A percentile compares a stretch with the other conserved stretches of the same genome.
These are phyloP conservation scores for Celoporthe dispersa DNA, from an alignment of 2,329 filamentous ascomycete genomes.

Conservation along the genomic window DNA sequence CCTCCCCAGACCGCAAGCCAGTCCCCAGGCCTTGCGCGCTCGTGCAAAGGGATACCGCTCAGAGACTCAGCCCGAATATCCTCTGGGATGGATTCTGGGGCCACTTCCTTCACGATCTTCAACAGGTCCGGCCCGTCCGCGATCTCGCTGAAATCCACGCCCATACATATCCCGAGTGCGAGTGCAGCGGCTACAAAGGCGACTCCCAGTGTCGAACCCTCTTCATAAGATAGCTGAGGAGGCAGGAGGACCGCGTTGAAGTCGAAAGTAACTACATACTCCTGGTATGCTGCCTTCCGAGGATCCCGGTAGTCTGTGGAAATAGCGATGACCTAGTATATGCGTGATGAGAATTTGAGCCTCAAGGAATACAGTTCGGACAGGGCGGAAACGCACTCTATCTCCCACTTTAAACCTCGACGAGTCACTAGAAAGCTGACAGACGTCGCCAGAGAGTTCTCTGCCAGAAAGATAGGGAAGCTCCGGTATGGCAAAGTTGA, in stretches of 20 bases:
- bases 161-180: constrained; percentile 70
- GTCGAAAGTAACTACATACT: constrained; percentile 67
- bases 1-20: constrained; percentile 79
- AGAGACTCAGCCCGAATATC: constrained; percentile 70
- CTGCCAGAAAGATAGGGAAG: constrained; percentile 72
- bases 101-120: constrained; percentile 51
- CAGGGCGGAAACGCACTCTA: constrained; percentile 41
- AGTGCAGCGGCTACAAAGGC: constrained; percentile 73
- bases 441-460: constrained; percentile 68
- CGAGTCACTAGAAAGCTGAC: constrained; percentile 48
- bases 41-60: constrained; percentile 52
- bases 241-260: constrained; percentile 70
- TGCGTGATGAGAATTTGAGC: not conserved
- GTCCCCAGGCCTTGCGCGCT: constrained; percentile 64
- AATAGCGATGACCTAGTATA: constrained; percentile 59
- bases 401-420: constrained; percentile 62
- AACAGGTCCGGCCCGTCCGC: constrained; percentile 63
- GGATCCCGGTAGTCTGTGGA: constrained; percentile 76
- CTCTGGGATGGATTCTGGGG: constrained; percentile 53
- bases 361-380: not conserved
- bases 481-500: constrained; percentile 69
- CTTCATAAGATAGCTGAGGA: constrained; percentile 52
- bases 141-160: constrained; percentile 63
- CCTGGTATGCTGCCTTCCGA: constrained; percentile 72
- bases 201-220: constrained; percentile 68